phyloP scores from a whole-genome alignment of 805 yeast genomes.

The Ogataea siamensis region DNA sequence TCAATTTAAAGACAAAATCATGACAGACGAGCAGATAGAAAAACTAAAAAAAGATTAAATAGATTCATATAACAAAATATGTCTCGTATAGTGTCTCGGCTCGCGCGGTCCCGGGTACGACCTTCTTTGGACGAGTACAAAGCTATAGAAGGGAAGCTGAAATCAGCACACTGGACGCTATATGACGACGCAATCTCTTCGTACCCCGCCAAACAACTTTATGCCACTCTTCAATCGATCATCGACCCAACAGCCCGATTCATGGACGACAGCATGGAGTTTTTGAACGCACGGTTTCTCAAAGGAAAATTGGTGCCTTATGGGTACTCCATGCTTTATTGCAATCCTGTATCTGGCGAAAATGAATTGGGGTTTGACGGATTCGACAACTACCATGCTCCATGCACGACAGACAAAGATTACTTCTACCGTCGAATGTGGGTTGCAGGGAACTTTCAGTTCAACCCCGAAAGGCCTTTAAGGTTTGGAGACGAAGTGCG shows the following conservation, averaged over 20 bases:
- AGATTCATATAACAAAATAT: slow-evolving; percentile 1
- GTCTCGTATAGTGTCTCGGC: slow-evolving; percentile 2
- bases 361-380: slow-evolving; percentile 63
- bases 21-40: slow-evolving; percentile 27
- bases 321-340: slow-evolving; percentile 68
- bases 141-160: slow-evolving; percentile 15
- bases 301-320: slow-evolving; percentile 31
- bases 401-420: slow-evolving; percentile 32
- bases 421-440: slow-evolving; percentile 68
- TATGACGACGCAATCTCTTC: slow-evolving; percentile 31
- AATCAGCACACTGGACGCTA: slow-evolving; percentile 24
- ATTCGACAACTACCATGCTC: slow-evolving; percentile 76
- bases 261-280: slow-evolving; percentile 15
- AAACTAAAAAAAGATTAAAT: slow-evolving; percentile 14
- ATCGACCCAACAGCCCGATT: slow-evolving; percentile 11
- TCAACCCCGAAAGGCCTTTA: slow-evolving; percentile 33
- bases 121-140: slow-evolving; percentile 12
- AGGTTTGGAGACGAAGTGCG: slow-evolving; percentile 37
- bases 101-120: slow-evolving; percentile 5
- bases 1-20: slow-evolving; percentile 22
- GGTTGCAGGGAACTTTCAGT: slow-evolving; percentile 66
- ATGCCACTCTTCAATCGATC: slow-evolving; percentile 29
- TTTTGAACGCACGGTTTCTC: slow-evolving; percentile 18
- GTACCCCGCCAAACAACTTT: slow-evolving; percentile 27
- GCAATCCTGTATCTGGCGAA: slow-evolving; percentile 56